phyloP scores from a whole-genome alignment of 2,329 filamentous ascomycete genomes.

The Trichoderma sp. region DNA sequence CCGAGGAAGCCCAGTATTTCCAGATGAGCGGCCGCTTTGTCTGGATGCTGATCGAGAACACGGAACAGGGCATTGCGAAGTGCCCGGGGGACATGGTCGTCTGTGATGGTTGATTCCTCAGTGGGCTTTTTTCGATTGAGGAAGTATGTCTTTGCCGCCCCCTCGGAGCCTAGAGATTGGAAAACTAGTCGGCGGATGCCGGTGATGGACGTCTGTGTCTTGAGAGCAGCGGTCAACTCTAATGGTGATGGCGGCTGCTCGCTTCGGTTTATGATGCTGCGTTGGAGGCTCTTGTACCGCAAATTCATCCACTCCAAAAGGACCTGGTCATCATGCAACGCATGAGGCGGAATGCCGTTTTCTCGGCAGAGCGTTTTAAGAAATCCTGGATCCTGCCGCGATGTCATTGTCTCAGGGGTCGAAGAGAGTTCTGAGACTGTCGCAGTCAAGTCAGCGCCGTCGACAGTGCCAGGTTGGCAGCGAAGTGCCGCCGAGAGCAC shows the following conservation, averaged over 20 bases:
- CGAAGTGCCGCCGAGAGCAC: conserved; percentile 47
- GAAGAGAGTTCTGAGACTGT: not conserved
- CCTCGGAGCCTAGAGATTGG: conserved; percentile 35
- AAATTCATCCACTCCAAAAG: conserved; percentile 45
- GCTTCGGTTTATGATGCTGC: conserved; percentile 19
- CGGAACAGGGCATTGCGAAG: conserved; percentile 35
- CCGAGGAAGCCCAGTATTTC: conserved; percentile 45
- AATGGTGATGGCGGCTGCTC: conserved; percentile 17
- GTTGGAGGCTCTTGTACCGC: conserved; percentile 32
- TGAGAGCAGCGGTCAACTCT: conserved; percentile 33
- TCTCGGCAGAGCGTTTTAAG: conserved; percentile 33
- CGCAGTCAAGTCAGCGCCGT: not conserved
- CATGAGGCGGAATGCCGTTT: conserved; percentile 40
- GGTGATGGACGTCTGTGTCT: conserved; percentile 34
- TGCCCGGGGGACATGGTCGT: conserved; percentile 30
- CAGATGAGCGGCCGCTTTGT: conserved; percentile 19
- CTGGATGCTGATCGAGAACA: conserved; percentile 29
- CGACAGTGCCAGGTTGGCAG: conserved; percentile 29
- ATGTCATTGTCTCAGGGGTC: not conserved
- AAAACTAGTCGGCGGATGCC: conserved; percentile 40
- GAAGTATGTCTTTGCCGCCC: conserved; percentile 32
- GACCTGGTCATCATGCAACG: conserved; percentile 36
- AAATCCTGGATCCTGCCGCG: conserved; percentile 5
- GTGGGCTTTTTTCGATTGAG: not conserved
- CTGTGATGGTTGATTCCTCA: not conserved